Evolutionary conservation across 495 filamentous ascomycete genomes (phyloP).

Genomic region (Thozetella sp.): DNA sequence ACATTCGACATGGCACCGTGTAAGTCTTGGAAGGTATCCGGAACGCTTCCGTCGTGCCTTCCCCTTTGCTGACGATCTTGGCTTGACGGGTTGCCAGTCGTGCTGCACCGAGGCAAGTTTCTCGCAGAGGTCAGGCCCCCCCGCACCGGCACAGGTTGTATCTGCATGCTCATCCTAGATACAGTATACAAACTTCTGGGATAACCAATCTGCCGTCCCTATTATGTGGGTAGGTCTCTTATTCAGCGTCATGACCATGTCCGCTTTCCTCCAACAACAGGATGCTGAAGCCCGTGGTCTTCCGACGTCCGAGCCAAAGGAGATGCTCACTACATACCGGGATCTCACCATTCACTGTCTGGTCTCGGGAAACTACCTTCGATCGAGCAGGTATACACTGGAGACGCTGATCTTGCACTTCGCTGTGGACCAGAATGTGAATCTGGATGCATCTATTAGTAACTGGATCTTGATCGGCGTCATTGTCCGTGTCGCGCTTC

Average conservation of each 20-base stretch:
- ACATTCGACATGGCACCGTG: not conserved
- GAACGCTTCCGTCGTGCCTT: not conserved
- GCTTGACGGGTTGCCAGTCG: not conserved
- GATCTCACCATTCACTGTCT: conserved; percentile 13
- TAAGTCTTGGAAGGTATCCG: not conserved
- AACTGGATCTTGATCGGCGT: conserved; percentile 28
- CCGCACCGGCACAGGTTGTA: not conserved
- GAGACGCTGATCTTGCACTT: conserved; percentile 2
- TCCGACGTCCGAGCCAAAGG: not conserved
- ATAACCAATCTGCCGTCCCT: conserved; percentile 16
- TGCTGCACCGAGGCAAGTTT: not conserved
- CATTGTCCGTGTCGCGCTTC: conserved; percentile 40
- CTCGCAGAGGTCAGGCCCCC: not conserved
- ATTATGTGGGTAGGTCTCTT: conserved; percentile 34
- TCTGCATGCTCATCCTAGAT: not conserved
- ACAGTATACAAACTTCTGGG: conserved; percentile 33
- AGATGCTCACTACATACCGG: conserved; percentile 1
- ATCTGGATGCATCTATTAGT: not conserved
- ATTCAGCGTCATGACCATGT: conserved; percentile 28
- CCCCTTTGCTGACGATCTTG: not conserved
- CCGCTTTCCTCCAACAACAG: not conserved
- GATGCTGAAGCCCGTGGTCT: conserved; percentile 1
- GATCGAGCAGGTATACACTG: conserved; percentile 6
- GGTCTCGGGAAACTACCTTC: conserved; percentile 7
- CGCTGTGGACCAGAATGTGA: conserved; percentile 1